Evolutionary conservation across 2,329 filamentous ascomycete genomes (phyloP).

Genomic region (Trichoderma oligosporum): DNA sequence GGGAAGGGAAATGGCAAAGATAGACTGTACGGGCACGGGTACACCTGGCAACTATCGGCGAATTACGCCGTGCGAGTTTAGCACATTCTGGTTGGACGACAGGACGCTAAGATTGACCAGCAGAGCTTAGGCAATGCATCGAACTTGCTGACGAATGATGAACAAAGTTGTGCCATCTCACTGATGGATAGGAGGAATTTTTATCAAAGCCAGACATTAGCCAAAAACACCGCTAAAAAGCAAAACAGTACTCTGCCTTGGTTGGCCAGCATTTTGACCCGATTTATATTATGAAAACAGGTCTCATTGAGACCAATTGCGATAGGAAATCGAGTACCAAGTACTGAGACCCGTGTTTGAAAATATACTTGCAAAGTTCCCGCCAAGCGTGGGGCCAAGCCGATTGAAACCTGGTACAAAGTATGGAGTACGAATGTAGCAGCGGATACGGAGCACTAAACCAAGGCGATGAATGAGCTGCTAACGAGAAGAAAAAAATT

Average conservation of each 20-base stretch:
- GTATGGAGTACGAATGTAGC: too few species aligned
- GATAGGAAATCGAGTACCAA: neutral
- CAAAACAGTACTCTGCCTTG: neutral
- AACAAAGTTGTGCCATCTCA: neutral
- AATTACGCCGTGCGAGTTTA: slow-evolving; percentile 27
- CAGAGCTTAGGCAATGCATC: slow-evolving; percentile 7
- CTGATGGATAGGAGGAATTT: too few species aligned
- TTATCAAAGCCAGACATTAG: neutral
- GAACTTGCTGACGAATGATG: slow-evolving; percentile 14
- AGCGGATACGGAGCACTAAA: neutral
- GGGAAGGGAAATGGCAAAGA: slow-evolving; percentile 5
- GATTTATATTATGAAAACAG: neutral
- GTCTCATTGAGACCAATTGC: neutral
- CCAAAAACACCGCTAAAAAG: neutral
- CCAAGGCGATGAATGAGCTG: neutral
- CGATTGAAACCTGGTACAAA: neutral
- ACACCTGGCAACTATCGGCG: slow-evolving; percentile 24
- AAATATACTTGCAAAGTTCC: neutral
- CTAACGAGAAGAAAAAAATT: neutral
- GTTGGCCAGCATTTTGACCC: too few species aligned
- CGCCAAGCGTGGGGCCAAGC: slow-evolving; percentile 12
- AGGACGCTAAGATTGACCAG: slow-evolving; percentile 23
- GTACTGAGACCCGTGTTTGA: neutral
- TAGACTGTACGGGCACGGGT: slow-evolving; percentile 22
- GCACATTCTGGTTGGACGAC: slow-evolving; percentile 28